Evolutionary conservation across 2,329 filamentous ascomycete genomes (phyloP).

Genomic region (Zasmidium citrigriseum): DNA sequence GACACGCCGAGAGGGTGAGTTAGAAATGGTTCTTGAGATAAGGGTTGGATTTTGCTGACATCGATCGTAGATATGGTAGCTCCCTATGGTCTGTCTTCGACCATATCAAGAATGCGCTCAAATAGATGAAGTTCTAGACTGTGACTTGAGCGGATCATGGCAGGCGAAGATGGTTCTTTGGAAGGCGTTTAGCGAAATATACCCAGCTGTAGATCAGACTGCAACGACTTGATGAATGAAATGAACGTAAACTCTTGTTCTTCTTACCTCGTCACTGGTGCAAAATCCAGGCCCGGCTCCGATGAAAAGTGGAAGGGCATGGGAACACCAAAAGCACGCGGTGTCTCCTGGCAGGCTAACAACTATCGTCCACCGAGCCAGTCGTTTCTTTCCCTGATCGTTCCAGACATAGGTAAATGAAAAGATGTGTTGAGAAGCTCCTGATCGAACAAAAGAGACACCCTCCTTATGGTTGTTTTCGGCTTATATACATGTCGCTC

Average conservation of each 20-base stretch:
- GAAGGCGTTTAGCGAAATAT: neutral
- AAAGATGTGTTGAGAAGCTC: neutral
- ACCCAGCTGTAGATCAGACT: neutral
- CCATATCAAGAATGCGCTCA: slow-evolving; percentile 14
- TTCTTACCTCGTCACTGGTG: too few species aligned
- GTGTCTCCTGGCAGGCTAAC: too few species aligned
- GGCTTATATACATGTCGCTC: slow-evolving; percentile 10
- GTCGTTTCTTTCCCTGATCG: too few species aligned
- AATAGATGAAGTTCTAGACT: neutral
- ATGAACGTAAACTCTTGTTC: too few species aligned
- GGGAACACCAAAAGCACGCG: too few species aligned
- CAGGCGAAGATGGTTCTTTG: neutral
- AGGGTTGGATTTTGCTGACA: neutral
- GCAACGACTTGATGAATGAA: neutral
- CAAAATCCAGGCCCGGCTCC: too few species aligned
- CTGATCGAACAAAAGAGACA: slow-evolving; percentile 14
- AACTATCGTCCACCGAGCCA: too few species aligned
- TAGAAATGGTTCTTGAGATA: neutral
- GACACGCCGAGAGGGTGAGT: slow-evolving; percentile 9
- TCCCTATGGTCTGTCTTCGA: slow-evolving; percentile 19
- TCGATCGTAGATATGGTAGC: slow-evolving; percentile 15
- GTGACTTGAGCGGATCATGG: neutral
- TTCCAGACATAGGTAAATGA: neutral
- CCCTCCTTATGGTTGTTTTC: slow-evolving; percentile 3
- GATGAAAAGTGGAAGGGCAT: too few species aligned